Evolutionary conservation across 2,329 filamentous ascomycete genomes (phyloP).

Genomic region (Chalaropsis ovoidea): DNA sequence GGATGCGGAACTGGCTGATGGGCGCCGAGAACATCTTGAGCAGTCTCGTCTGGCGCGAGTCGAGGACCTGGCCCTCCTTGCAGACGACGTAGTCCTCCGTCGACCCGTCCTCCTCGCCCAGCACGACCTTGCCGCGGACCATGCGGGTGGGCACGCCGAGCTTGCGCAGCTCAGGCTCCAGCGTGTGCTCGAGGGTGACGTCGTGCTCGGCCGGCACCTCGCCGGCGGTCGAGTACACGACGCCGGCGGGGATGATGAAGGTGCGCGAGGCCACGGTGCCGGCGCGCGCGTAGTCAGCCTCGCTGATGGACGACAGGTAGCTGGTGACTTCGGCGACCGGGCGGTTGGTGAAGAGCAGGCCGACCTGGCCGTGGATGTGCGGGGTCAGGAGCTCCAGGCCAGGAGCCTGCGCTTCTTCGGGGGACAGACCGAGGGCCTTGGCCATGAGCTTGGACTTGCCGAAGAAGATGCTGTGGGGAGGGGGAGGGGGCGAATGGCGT

Average conservation of each 20-base stretch:
- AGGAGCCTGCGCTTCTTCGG: constrained; percentile 69
- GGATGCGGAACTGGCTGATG: constrained; percentile 80
- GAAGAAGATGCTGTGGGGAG: constrained; percentile 67
- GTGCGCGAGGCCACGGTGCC: constrained; percentile 63
- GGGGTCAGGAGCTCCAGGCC: constrained; percentile 60
- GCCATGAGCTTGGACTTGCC: constrained; percentile 99
- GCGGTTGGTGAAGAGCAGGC: constrained; percentile 82
- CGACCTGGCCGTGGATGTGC: constrained; percentile 71
- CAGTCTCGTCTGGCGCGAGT: constrained; percentile 84
- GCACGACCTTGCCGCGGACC: constrained; percentile 74
- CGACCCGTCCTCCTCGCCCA: constrained; percentile 49
- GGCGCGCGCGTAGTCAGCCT: constrained; percentile 84
- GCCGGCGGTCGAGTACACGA: constrained; percentile 69
- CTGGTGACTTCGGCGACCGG: constrained; percentile 53
- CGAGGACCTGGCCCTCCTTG: constrained; percentile 71
- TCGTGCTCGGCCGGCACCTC: constrained; percentile 73
- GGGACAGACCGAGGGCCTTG: constrained; percentile 72
- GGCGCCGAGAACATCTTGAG: constrained; percentile 89
- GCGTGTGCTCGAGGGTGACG: constrained; percentile 71
- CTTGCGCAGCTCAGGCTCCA: constrained; percentile 83
- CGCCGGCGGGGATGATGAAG: constrained; percentile 74
- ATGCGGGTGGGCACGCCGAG: constrained; percentile 83
- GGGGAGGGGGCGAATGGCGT: neutral
- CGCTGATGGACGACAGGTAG: constrained; percentile 62
- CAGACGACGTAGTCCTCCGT: constrained; percentile 64